Conservation (phyloP, 371 early-diverging fungal genomes). For the Mucor plumbeus region DNA sequence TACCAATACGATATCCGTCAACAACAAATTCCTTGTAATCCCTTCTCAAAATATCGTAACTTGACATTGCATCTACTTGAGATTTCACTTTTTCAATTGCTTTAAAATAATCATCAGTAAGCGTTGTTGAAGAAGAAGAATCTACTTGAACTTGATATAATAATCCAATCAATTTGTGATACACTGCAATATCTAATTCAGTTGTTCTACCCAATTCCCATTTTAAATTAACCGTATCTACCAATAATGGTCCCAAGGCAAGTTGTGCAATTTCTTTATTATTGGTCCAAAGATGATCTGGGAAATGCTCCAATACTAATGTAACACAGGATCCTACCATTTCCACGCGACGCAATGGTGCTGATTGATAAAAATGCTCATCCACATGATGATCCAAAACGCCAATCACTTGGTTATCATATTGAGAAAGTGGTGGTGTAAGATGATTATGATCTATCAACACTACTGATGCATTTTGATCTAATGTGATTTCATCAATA, state of each 20-base stretch:
- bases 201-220: constrained; percentile 61
- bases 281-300: constrained; percentile 14
- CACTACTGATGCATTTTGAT: constrained; percentile 24
- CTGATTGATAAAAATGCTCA: constrained; percentile 51
- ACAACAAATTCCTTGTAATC: constrained; percentile 79
- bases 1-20: constrained; percentile 59
- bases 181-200: constrained; percentile 55
- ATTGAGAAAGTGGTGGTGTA: constrained; percentile 44
- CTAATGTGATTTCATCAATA: constrained; percentile 28
- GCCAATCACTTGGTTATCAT: constrained; percentile 51
- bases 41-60: constrained; percentile 67
- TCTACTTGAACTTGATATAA: neutral
- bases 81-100: constrained; percentile 62
- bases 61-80: constrained; percentile 55
- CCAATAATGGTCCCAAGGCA: constrained; percentile 68
- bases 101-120: constrained; percentile 38
- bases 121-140: neutral
- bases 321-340: constrained; percentile 71
- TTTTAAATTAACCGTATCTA: constrained; percentile 73
- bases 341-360: constrained; percentile 51
- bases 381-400: constrained; percentile 82
- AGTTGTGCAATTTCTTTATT: constrained; percentile 38
- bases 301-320: constrained; percentile 53
- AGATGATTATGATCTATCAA: constrained; percentile 72
- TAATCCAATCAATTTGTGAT: constrained; percentile 28